Evolutionary conservation across 192 early-diverging fungal genomes (phyloP).

Genomic region (Coemansia sp.): DNA sequence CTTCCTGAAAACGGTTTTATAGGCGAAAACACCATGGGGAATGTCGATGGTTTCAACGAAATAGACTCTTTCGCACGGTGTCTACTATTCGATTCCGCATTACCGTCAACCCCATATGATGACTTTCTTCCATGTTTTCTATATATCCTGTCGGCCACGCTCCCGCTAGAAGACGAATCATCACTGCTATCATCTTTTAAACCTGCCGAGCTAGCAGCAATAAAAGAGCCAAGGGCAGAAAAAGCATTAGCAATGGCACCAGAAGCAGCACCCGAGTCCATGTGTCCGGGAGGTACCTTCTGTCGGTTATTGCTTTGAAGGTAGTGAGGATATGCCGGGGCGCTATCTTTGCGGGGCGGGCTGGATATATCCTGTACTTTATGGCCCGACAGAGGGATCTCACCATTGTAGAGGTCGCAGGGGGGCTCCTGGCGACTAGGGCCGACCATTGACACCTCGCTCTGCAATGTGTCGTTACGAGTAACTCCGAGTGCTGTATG

Average conservation of each 20-base stretch:
- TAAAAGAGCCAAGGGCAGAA: neutral
- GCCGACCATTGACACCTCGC: neutral
- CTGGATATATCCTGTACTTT: neutral
- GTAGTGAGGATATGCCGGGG: neutral
- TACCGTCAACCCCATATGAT: conserved; percentile 12
- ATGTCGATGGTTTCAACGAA: conserved; percentile 26
- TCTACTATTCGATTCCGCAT: conserved; percentile 13
- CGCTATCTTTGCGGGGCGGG: neutral
- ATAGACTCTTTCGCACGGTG: conserved; percentile 21
- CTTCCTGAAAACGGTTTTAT: conserved; percentile 47
- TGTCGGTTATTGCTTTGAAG: neutral
- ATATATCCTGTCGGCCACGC: neutral
- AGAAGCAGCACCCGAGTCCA: neutral
- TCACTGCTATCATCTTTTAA: neutral
- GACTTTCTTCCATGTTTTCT: conserved; percentile 10
- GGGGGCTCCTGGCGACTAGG: neutral
- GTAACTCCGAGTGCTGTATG: conserved; percentile 8
- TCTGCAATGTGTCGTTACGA: neutral
- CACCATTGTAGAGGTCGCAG: neutral
- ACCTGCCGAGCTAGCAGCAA: neutral
- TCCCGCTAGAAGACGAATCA: neutral
- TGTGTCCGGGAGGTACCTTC: neutral
- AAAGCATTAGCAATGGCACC: neutral
- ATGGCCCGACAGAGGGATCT: neutral
- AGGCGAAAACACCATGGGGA: conserved; percentile 44